Evolutionary conservation across 805 yeast species (phyloP).

Genomic region (Schwanniomyces polymorphus): DNA sequence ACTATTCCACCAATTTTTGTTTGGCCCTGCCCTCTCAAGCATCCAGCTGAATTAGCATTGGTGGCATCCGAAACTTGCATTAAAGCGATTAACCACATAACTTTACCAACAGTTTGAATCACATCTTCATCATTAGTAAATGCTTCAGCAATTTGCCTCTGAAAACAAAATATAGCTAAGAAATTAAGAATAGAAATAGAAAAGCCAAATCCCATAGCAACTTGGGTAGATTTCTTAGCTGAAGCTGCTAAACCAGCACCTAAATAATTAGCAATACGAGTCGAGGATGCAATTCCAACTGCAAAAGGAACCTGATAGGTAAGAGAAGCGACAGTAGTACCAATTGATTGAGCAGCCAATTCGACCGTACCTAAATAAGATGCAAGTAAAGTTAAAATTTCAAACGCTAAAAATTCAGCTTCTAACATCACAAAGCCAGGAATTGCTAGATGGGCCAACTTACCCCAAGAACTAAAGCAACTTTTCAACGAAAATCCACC

Average conservation of each 20-base stretch:
- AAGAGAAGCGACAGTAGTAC: constrained; percentile 50
- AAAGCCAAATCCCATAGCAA: constrained; percentile 37
- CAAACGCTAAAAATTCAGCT: constrained; percentile 61
- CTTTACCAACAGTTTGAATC: constrained; percentile 45
- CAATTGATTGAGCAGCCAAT: constrained; percentile 51
- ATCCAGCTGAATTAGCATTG: constrained; percentile 73
- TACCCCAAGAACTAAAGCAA: constrained; percentile 48
- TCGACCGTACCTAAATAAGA: constrained; percentile 54
- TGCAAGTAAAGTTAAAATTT: constrained; percentile 53
- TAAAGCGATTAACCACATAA: constrained; percentile 63
- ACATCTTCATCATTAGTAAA: constrained; percentile 66
- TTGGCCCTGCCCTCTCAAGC: constrained; percentile 77
- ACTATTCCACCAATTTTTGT: constrained; percentile 63
- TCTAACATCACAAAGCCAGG: constrained; percentile 61
- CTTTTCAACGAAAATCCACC: constrained; percentile 42
- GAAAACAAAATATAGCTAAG: constrained; percentile 28
- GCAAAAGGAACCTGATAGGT: constrained; percentile 61
- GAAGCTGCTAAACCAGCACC: constrained; percentile 45
- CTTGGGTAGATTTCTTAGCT: constrained; percentile 36
- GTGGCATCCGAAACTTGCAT: constrained; percentile 72
- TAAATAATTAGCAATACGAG: constrained; percentile 56
- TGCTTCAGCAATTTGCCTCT: constrained; percentile 34
- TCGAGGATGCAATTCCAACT: constrained; percentile 57
- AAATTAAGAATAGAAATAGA: constrained; percentile 33
- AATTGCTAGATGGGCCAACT: constrained; percentile 44